These are phyloP conservation scores for Withania somnifera DNA, from an alignment of 305 asterid genomes.

Conservation along the genomic window DNA sequence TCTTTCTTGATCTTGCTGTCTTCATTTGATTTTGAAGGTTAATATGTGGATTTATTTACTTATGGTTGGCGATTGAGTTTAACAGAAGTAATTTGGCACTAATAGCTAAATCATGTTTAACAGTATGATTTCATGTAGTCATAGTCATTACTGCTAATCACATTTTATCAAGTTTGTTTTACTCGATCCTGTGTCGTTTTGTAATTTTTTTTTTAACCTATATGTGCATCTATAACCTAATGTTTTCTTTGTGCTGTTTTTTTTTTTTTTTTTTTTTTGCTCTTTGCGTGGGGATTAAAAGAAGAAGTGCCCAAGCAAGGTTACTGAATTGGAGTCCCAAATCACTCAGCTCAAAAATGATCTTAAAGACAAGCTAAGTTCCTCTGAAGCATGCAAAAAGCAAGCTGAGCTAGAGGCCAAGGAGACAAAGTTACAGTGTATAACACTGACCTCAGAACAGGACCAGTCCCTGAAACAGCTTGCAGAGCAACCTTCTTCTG, in stretches of 20 bases:
- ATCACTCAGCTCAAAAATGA: slow-evolving; percentile 73
- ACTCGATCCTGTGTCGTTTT: background rate
- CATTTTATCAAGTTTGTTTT: background rate
- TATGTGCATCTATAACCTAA: background rate
- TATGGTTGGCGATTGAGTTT: background rate
- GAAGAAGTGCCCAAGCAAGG: slow-evolving; percentile 43
- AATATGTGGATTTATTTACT: background rate
- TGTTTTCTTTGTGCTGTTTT: background rate
- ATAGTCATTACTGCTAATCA: background rate
- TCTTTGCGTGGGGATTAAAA: too few species aligned
- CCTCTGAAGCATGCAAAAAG: slow-evolving; percentile 61
- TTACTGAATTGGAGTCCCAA: slow-evolving; percentile 62
- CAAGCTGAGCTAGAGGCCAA: slow-evolving; percentile 59
- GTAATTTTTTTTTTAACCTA: background rate
- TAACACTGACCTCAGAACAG: slow-evolving; percentile 39
- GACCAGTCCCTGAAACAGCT: slow-evolving; percentile 41
- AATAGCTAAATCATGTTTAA: background rate
- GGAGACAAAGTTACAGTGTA: slow-evolving; percentile 43
- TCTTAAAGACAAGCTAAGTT: slow-evolving; percentile 63
- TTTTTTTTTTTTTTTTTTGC: too few species aligned
- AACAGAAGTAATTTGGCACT: background rate
- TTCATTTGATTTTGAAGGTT: background rate
- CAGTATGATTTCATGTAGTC: background rate
- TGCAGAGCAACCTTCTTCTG: slow-evolving; percentile 17
- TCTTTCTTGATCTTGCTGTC: background rate